phyloP scores from a whole-genome alignment of 805 yeast genomes.

The Ogataea minuta region DNA sequence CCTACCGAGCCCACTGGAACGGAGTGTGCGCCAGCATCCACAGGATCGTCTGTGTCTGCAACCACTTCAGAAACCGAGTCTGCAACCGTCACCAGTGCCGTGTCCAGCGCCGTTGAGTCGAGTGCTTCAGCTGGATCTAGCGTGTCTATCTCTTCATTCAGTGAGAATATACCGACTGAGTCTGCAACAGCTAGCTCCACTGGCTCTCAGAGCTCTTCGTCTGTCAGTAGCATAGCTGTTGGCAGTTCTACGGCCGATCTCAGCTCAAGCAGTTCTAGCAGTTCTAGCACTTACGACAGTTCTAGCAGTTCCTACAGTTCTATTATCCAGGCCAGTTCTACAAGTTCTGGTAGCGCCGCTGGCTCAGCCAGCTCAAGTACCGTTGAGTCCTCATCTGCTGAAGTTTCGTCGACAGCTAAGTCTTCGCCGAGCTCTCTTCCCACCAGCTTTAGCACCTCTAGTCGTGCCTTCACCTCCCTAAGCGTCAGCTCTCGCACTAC shows the following conservation, averaged over 20 bases:
- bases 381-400: conserved; percentile 1
- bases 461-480: not conserved
- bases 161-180: not conserved
- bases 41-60: too few relatives aligned
- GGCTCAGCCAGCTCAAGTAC: conserved; percentile 1
- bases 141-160: not conserved
- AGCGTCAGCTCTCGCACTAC: not conserved
- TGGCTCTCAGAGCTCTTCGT: not conserved
- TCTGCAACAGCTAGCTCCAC: not conserved
- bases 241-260: not conserved
- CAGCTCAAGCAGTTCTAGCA: too few relatives aligned
- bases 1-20: conserved; percentile 39
- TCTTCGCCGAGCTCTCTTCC: too few relatives aligned
- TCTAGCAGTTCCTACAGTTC: too few relatives aligned
- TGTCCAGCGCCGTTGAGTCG: not conserved
- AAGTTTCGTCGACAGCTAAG: not conserved
- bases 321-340: too few relatives aligned
- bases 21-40: conserved; percentile 21
- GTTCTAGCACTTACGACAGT: too few relatives aligned
- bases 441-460: too few relatives aligned
- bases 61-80: not conserved
- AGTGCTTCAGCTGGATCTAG: not conserved
- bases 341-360: not conserved
- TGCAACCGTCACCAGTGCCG: not conserved
- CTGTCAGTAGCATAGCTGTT: not conserved